Conservation (phyloP, 139 green algal genomes). For the Spirogloea muscicola region DNA sequence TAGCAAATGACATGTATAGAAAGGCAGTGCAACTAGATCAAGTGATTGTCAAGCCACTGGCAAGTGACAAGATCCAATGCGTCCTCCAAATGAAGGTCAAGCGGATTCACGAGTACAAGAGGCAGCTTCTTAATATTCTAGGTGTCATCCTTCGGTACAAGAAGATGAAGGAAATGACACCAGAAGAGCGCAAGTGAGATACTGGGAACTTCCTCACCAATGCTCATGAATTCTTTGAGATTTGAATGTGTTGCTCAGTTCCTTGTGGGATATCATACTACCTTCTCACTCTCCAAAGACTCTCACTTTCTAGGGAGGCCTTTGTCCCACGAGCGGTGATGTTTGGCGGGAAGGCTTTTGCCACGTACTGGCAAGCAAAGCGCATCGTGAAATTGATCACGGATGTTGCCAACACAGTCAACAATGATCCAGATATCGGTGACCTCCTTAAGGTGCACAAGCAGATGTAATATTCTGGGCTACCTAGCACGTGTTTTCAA, state of each 20-base stretch:
- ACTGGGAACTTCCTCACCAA: too few relatives aligned
- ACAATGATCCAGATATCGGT: constrained; percentile 82
- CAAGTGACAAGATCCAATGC: constrained; percentile 61
- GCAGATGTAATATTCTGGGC: too few relatives aligned
- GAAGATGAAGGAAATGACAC: constrained; percentile 82
- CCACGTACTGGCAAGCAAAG: constrained; percentile 97
- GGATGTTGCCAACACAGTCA: constrained; percentile 65
- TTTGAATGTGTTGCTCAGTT: neutral
- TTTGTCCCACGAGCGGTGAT: constrained; percentile 68
- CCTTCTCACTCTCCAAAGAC: too few relatives aligned
- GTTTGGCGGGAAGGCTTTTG: constrained; percentile 86
- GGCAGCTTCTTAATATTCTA: constrained; percentile 83
- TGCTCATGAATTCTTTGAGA: constrained; percentile 45
- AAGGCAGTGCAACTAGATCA: constrained; percentile 54
- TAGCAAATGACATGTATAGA: too few relatives aligned
- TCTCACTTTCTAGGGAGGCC: too few relatives aligned
- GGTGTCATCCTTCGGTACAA: constrained; percentile 81
- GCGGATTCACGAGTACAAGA: constrained; percentile 93
- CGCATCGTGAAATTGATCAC: constrained; percentile 90
- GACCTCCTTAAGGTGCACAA: constrained; percentile 73
- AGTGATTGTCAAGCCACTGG: constrained; percentile 65
- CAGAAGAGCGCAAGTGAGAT: constrained; percentile 77
- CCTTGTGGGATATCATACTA: too few relatives aligned
- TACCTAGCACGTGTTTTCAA: too few relatives aligned
- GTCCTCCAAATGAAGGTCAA: constrained; percentile 71